Evolutionary conservation across 768 basidiomycete species (phyloP).

Genomic region (Tylopilus plumbeoviolaceoides): DNA sequence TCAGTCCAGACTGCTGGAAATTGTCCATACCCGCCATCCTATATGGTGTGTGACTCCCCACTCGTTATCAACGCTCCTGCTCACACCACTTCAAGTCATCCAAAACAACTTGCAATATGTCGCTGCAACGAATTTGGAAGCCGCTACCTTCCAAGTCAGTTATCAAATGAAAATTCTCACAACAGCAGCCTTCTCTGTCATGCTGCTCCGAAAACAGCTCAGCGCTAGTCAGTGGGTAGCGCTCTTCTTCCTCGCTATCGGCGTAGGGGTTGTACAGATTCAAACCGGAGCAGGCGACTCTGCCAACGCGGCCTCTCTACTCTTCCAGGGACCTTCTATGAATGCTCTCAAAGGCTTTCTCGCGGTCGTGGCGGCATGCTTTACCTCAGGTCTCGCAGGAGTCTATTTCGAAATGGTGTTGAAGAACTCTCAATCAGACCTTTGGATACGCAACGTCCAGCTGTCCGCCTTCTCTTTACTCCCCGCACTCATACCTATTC

Average conservation of each 20-base stretch:
- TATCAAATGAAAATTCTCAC: constrained; percentile 98
- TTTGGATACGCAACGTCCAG: constrained; percentile 97
- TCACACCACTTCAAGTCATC: constrained; percentile 48
- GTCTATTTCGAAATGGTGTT: constrained; percentile 99
- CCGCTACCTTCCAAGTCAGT: constrained; percentile 94
- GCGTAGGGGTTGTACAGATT: constrained; percentile 87
- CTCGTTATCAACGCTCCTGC: neutral
- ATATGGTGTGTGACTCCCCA: constrained; percentile 50
- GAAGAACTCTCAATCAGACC: constrained; percentile 82
- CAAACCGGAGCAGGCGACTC: constrained; percentile 42
- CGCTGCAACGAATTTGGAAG: constrained; percentile 89
- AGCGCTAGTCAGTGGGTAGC: constrained; percentile 78
- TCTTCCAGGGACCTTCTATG: constrained; percentile 56
- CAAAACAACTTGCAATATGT: constrained; percentile 97
- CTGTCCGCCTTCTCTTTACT: constrained; percentile 91
- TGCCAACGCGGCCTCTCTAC: constrained; percentile 25
- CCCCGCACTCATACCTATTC: constrained; percentile 77
- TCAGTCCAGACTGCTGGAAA: constrained; percentile 95
- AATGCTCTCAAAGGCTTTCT: constrained; percentile 80
- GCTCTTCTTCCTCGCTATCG: constrained; percentile 78
- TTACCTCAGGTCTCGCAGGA: constrained; percentile 93
- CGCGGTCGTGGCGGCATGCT: constrained; percentile 87
- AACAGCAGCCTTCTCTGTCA: constrained; percentile 84
- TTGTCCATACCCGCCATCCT: constrained; percentile 94
- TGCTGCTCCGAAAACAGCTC: constrained; percentile 75